Evolutionary conservation across 1,284 basidiomycete species (phyloP), one percentile per base, ranked within the genome.

Genomic region (Trichosporon ovoides): DNA sequence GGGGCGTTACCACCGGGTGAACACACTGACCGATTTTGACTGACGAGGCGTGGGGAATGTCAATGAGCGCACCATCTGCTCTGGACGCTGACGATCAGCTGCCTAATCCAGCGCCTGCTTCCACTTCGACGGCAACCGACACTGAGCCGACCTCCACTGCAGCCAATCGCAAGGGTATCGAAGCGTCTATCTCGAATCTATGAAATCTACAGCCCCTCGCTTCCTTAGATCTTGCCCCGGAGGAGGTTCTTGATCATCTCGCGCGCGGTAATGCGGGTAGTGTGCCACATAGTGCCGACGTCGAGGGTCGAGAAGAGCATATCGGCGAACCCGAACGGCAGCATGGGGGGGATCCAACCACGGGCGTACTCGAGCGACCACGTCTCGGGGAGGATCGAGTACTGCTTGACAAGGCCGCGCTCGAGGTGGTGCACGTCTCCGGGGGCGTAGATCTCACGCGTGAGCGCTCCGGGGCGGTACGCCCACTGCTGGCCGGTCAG

Each of bases 301-400:
- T 98, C 95, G 18, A 98, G 83, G 3, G 95, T 98, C 7, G 93
- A 97, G 18, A 85, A 85, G 56, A 98, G 65, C 7, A 82, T 82
- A 75, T 98, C 96, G 18, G 88, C 87, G 40, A 94, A 83, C 0
- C 95, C 95, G 67, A 98, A 97, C 0, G 94, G 93, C 59, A 94
- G 72, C 91, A 93, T 93, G 40, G 85, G 79, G 1, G 91, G 89
- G 67, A 93, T 92, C 89, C 90, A 94, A 38, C 89, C 95, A 75
- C 87, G 80, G 46, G 94, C 95, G 67, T 96, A 91, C 77, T 98
- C 95, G 64, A 98, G 80, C 3, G 95, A 95, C 78, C 91, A 98
- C 74, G 90, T 94, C 12, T 89, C 90, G 65, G 93, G 85, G 68
- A 90, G 90, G 89, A 98, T 95, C 77, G 91, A 92, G 80, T 98